These are phyloP conservation scores for Pisolithus sp. DNA, from an alignment of 768 basidiomycete species.

Conservation along the genomic window DNA sequence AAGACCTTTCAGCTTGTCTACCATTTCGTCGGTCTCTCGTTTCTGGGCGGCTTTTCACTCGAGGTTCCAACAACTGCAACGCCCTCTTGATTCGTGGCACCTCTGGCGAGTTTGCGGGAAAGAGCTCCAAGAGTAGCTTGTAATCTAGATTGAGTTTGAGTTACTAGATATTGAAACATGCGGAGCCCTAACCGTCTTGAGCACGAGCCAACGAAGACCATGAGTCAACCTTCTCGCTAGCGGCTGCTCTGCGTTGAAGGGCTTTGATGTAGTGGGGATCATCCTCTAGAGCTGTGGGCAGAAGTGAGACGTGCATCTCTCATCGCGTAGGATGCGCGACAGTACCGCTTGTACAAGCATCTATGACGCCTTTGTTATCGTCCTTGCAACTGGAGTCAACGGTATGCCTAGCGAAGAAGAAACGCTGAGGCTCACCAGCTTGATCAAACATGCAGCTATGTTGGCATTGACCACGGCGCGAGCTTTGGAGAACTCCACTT, in stretches of 20 bases:
- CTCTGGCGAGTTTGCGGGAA: constrained; percentile 51
- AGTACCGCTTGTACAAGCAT: constrained; percentile 72
- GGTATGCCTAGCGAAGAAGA: not conserved
- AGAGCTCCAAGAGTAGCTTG: constrained; percentile 55
- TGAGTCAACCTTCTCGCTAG: constrained; percentile 71
- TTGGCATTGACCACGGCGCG: constrained; percentile 81
- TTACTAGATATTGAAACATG: not conserved
- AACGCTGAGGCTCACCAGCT: constrained; percentile 47
- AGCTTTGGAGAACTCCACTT: constrained; percentile 45
- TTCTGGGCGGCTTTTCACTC: constrained; percentile 74
- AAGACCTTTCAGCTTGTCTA: constrained; percentile 85
- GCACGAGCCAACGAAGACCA: constrained; percentile 82
- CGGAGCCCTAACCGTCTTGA: constrained; percentile 65
- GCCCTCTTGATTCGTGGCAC: constrained; percentile 40
- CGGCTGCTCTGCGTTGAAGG: constrained; percentile 79
- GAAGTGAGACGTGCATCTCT: constrained; percentile 1
- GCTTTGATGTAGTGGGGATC: constrained; percentile 85
- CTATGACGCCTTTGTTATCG: constrained; percentile 72
- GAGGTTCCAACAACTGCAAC: constrained; percentile 54
- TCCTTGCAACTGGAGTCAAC: constrained; percentile 36
- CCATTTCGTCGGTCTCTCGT: constrained; percentile 84
- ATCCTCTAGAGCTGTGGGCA: constrained; percentile 67
- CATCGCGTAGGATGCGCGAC: not conserved
- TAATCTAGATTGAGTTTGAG: constrained; percentile 53
- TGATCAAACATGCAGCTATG: constrained; percentile 78